Evolutionary conservation across 2,329 filamentous ascomycete species (phyloP).

Genomic region (Dendryphion nanum): DNA sequence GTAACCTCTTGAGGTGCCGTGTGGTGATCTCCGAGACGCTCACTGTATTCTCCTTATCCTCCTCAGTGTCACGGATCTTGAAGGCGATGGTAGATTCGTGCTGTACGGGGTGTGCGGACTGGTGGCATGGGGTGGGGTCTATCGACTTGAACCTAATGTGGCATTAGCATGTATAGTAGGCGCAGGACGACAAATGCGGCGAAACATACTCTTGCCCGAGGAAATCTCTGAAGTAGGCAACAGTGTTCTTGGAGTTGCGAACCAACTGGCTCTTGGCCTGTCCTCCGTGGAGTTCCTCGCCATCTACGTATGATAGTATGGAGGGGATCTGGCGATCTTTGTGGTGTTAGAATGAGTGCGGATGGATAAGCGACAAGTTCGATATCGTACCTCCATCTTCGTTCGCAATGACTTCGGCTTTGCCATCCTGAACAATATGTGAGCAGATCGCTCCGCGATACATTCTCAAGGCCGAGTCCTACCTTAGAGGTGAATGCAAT

Average conservation of each 20-base stretch:
- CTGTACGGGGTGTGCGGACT: slow-evolving; percentile 85
- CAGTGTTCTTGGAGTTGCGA: slow-evolving; percentile 88
- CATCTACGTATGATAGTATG: slow-evolving; percentile 88
- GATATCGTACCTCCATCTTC: slow-evolving; percentile 81
- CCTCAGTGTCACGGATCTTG: slow-evolving; percentile 71
- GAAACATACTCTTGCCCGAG: slow-evolving; percentile 79
- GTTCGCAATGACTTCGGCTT: slow-evolving; percentile 97
- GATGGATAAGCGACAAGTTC: slow-evolving; percentile 4
- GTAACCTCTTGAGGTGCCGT: slow-evolving; percentile 79
- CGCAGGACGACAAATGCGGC: not conserved
- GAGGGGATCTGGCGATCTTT: slow-evolving; percentile 94
- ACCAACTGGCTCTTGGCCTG: slow-evolving; percentile 94
- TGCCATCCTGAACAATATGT: slow-evolving; percentile 65
- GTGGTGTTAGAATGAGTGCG: slow-evolving; percentile 5
- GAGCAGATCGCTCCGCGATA: not conserved
- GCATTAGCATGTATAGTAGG: slow-evolving; percentile 19
- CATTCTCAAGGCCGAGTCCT: slow-evolving; percentile 19
- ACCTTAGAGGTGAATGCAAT: slow-evolving; percentile 80
- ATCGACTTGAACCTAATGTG: slow-evolving; percentile 79
- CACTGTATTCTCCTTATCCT: slow-evolving; percentile 60
- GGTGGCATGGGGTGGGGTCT: slow-evolving; percentile 92
- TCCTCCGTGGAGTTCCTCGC: slow-evolving; percentile 93
- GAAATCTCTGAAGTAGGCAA: slow-evolving; percentile 95
- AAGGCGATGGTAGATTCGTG: slow-evolving; percentile 72
- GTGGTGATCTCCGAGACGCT: slow-evolving; percentile 79